Conservation (phyloP, 2,329 filamentous ascomycete genomes). For the Epichloe bromicola region DNA sequence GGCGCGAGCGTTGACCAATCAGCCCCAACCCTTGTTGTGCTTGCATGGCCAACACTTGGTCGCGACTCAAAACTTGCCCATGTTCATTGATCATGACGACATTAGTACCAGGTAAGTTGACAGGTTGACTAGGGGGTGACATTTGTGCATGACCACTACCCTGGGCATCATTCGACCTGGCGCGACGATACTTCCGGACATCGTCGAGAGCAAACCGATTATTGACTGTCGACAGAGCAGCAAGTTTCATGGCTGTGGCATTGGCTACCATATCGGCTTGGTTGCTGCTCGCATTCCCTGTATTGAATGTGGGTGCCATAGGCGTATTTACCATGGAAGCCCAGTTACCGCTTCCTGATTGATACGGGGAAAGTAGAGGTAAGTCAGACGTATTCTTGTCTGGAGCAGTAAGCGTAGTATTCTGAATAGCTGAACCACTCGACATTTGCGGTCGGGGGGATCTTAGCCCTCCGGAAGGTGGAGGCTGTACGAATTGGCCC, state of each 20-base stretch:
- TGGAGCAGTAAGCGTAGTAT: constrained; percentile 59
- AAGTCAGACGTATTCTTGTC: constrained; percentile 59
- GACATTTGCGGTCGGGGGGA: constrained; percentile 60
- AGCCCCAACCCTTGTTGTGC: constrained; percentile 51
- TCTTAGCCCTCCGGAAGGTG: constrained; percentile 58
- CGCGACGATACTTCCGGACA: constrained; percentile 87
- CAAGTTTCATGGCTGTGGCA: constrained; percentile 96
- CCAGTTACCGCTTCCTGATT: constrained; percentile 79
- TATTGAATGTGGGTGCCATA: constrained; percentile 76
- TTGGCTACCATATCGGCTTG: constrained; percentile 98
- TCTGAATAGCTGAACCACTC: constrained; percentile 63
- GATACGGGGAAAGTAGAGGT: constrained; percentile 75
- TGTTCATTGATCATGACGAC: constrained; percentile 92
- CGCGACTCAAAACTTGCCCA: constrained; percentile 72
- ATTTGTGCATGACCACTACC: constrained; percentile 47
- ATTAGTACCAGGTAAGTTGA: constrained; percentile 56
- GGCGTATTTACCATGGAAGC: constrained; percentile 97
- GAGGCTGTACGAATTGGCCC: constrained; percentile 87
- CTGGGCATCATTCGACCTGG: constrained; percentile 74
- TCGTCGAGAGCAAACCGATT: constrained; percentile 96
- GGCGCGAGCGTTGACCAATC: constrained; percentile 64
- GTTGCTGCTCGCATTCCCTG: constrained; percentile 36
- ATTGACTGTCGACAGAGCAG: constrained; percentile 92
- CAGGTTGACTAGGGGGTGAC: constrained; percentile 50
- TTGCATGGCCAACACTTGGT: constrained; percentile 74